These are phyloP conservation scores for Penicillium alfredii DNA, from an alignment of 495 filamentous ascomycete genomes.

Conservation along the genomic window DNA sequence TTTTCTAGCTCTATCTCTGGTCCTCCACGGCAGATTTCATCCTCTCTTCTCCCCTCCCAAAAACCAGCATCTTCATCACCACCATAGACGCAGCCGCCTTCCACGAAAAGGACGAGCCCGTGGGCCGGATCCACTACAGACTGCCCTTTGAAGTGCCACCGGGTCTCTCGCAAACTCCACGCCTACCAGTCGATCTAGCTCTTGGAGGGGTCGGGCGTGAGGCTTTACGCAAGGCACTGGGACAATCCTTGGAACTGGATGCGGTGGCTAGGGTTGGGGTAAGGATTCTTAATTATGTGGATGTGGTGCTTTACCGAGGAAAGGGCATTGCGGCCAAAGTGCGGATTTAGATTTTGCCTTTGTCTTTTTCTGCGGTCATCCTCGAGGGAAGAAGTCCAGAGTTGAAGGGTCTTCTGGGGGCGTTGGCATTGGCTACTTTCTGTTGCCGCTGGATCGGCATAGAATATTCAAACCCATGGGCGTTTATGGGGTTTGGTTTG, in stretches of 20 bases:
- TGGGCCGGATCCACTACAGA: slow-evolving; percentile 71
- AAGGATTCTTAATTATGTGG: slow-evolving; percentile 63
- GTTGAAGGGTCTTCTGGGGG: not conserved
- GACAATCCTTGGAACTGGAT: slow-evolving; percentile 70
- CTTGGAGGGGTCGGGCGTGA: slow-evolving; percentile 76
- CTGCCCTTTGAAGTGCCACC: slow-evolving; percentile 73
- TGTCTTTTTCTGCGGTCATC: slow-evolving; percentile 1
- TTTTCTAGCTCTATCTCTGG: slow-evolving; percentile 70
- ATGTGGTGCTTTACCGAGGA: slow-evolving; percentile 63
- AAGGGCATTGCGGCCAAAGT: slow-evolving; percentile 71
- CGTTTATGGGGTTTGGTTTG: not conserved
- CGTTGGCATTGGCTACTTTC: not conserved
- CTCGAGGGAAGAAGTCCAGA: not conserved
- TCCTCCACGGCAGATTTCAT: slow-evolving; percentile 83
- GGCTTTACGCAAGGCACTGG: slow-evolving; percentile 74
- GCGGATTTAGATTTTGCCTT: slow-evolving; percentile 41
- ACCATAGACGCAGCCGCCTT: slow-evolving; percentile 76
- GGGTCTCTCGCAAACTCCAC: slow-evolving; percentile 61
- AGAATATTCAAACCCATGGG: too few species aligned
- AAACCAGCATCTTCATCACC: slow-evolving; percentile 67
- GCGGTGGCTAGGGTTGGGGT: slow-evolving; percentile 69
- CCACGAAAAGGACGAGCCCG: slow-evolving; percentile 70
- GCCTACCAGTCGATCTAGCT: slow-evolving; percentile 73
- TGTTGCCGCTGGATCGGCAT: slow-evolving; percentile 1
- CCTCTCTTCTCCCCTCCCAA: slow-evolving; percentile 67